Evolutionary conservation across 2,329 filamentous ascomycete genomes (phyloP).

Genomic region (Fusarium udum): DNA sequence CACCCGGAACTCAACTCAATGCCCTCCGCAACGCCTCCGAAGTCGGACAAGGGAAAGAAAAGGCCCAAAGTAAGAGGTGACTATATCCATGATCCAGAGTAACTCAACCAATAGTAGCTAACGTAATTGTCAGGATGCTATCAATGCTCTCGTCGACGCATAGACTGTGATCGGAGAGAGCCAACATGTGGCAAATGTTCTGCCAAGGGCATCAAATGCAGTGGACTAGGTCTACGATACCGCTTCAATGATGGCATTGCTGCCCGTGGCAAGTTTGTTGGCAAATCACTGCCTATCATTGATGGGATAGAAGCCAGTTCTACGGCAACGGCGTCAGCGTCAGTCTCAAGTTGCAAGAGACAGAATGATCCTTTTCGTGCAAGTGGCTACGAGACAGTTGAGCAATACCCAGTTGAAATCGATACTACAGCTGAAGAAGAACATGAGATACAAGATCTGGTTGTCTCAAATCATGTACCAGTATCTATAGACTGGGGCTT

Average conservation of each 20-base stretch:
- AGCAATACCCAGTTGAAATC: accelerated
- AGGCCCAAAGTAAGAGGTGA: slow-evolving; percentile 33
- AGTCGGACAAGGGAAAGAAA: slow-evolving; percentile 16
- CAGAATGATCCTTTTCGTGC: background rate
- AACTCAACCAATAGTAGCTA: background rate
- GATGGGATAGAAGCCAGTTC: background rate
- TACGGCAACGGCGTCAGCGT: accelerated
- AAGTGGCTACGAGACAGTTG: background rate
- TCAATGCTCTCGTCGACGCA: slow-evolving; percentile 38
- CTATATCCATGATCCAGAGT: background rate
- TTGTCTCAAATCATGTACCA: background rate
- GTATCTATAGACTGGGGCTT: slow-evolving; percentile 1
- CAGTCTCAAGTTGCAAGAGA: background rate
- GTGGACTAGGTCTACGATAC: slow-evolving; percentile 33
- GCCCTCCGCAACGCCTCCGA: slow-evolving; percentile 1
- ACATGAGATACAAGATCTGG: background rate
- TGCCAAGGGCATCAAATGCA: slow-evolving; percentile 34
- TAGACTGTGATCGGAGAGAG: slow-evolving; percentile 38
- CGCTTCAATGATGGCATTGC: slow-evolving; percentile 40
- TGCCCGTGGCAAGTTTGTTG: slow-evolving; percentile 34
- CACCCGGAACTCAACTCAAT: background rate
- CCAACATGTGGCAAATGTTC: slow-evolving; percentile 36
- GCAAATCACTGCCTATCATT: slow-evolving; percentile 25
- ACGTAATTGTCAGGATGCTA: slow-evolving; percentile 27
- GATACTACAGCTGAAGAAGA: background rate